A percentile compares a stretch with the other conserved stretches of the same genome.
These are phyloP conservation scores for Cladosporium sp. DNA, from an alignment of 2,329 filamentous ascomycete genomes.

Conservation along the genomic window DNA sequence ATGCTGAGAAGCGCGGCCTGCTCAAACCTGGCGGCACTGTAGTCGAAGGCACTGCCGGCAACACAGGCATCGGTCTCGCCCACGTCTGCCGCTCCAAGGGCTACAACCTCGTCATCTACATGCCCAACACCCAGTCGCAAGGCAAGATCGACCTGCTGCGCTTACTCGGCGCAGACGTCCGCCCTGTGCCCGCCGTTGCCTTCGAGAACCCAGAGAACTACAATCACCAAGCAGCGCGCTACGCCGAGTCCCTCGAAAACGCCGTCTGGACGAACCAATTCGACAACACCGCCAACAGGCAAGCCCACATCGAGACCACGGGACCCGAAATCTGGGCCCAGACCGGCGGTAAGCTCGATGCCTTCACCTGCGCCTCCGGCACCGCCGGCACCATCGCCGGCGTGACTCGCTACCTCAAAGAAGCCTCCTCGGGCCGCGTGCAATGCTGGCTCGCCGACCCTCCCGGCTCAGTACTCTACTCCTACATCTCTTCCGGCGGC, in stretches of 20 bases:
- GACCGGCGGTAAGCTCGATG: constrained; percentile 81
- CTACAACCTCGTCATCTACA: constrained; percentile 97
- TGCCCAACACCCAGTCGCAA: constrained; percentile 98
- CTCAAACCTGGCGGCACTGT: constrained; percentile 87
- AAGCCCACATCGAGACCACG: constrained; percentile 94
- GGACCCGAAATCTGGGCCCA: constrained; percentile 97
- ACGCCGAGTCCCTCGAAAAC: constrained; percentile 82
- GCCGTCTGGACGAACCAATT: constrained; percentile 99
- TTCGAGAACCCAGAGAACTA: constrained; percentile 97
- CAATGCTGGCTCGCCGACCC: constrained; percentile 91
- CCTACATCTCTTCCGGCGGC: constrained; percentile 83
- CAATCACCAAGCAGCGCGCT: constrained; percentile 90
- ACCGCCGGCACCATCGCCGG: constrained; percentile 91
- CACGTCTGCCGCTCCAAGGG: constrained; percentile 92
- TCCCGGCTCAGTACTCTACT: constrained; percentile 88
- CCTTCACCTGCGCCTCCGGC: constrained; percentile 92
- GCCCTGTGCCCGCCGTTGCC: constrained; percentile 91
- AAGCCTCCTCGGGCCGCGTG: constrained; percentile 72
- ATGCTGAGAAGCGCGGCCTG: constrained; percentile 86
- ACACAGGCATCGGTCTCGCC: constrained; percentile 95
- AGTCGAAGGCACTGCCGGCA: constrained; percentile 94
- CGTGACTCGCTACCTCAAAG: constrained; percentile 84
- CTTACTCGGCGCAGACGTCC: constrained; percentile 88
- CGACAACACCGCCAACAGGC: constrained; percentile 91
- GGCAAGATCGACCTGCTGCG: constrained; percentile 94